These are phyloP conservation scores for Elsinoe arachidis DNA, from an alignment of 2,329 filamentous ascomycete genomes.

Conservation along the genomic window DNA sequence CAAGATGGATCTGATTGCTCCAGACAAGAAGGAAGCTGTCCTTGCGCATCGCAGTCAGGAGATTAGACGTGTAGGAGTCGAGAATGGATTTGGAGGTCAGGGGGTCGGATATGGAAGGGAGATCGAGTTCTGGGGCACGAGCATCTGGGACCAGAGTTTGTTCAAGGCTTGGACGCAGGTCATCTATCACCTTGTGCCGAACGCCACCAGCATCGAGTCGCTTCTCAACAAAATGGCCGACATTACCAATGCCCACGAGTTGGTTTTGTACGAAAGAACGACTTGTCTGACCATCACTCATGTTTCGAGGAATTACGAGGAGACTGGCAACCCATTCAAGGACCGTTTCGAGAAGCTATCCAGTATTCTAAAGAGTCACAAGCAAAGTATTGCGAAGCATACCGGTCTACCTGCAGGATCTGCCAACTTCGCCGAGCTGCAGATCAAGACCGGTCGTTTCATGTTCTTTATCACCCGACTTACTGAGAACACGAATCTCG, in stretches of 20 bases:
- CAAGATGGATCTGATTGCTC: constrained; percentile 95
- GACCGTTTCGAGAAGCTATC: constrained; percentile 92
- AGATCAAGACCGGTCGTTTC: constrained; percentile 72
- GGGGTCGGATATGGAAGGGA: constrained; percentile 28
- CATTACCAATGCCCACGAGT: constrained; percentile 84
- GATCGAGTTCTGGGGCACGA: constrained; percentile 83
- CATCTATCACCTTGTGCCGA: constrained; percentile 95
- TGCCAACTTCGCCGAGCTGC: constrained; percentile 72
- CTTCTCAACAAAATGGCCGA: constrained; percentile 75
- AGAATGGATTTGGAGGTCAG: constrained; percentile 48
- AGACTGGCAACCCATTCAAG: constrained; percentile 67
- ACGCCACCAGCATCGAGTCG: constrained; percentile 76
- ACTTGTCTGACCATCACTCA: constrained; percentile 95
- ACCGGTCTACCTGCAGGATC: constrained; percentile 72
- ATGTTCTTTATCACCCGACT: constrained; percentile 93
- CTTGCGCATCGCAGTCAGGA: constrained; percentile 76
- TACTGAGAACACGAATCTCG: constrained; percentile 95
- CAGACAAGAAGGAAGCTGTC: constrained; percentile 65
- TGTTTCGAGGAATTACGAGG: constrained; percentile 68
- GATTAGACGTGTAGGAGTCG: constrained; percentile 61
- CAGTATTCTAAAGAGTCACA: constrained; percentile 98
- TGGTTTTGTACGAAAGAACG: constrained; percentile 88
- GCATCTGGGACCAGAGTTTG: constrained; percentile 96
- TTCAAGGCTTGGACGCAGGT: constrained; percentile 99
- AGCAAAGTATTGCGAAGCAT: constrained; percentile 67